phyloP scores from a whole-genome alignment of 225 moss, liverwort and hornwort species.

The Straminergon stramineum region DNA sequence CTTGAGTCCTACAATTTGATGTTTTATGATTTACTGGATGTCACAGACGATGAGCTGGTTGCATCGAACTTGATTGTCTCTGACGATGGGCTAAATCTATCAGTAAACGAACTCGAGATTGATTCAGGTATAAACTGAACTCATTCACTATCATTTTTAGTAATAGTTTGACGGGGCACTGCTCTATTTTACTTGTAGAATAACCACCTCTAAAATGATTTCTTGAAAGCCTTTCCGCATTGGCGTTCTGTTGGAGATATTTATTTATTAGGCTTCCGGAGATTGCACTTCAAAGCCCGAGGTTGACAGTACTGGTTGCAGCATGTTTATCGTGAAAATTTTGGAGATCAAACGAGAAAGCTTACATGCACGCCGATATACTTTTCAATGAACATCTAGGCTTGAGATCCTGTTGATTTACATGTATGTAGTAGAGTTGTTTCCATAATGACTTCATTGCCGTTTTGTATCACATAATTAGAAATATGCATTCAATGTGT shows the following conservation, averaged over 20 bases:
- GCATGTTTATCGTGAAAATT: not conserved
- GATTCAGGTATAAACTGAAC: conserved; percentile 39
- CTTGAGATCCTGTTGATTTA: not conserved
- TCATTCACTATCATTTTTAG: not conserved
- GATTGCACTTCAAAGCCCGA: not conserved
- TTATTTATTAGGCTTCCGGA: not conserved
- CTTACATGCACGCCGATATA: not conserved
- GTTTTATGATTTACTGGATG: not conserved
- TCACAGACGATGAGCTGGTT: conserved; percentile 7
- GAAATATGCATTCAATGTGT: not conserved
- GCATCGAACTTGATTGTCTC: not conserved
- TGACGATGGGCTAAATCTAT: conserved; percentile 11
- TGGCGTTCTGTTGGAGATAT: not conserved
- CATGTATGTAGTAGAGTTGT: not conserved
- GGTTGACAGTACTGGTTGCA: not conserved
- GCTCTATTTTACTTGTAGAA: not conserved
- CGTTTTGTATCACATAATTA: not conserved
- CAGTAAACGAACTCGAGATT: not conserved
- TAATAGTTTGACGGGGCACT: not conserved
- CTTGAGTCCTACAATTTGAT: not conserved
- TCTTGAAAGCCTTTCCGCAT: not conserved
- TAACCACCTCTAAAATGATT: not conserved
- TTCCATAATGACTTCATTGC: not conserved
- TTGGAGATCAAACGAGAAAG: not conserved
- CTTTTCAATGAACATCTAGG: not conserved